Evolutionary conservation across 768 basidiomycete genomes (phyloP).

Genomic region (Suillus discolor): DNA sequence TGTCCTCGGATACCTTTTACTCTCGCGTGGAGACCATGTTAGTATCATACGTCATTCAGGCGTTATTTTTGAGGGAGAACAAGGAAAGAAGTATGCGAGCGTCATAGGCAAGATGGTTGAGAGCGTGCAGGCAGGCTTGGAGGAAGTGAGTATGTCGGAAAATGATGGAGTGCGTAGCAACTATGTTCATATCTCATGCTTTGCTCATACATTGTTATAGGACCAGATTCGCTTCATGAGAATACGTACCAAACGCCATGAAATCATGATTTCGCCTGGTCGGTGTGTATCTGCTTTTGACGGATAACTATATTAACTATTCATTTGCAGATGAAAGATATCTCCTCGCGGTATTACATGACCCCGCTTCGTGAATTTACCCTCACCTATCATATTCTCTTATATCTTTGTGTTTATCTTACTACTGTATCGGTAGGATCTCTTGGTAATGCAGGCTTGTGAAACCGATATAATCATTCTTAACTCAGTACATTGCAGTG

Average conservation of each 20-base stretch:
- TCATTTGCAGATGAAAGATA: conserved; percentile 66
- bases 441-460: neutral
- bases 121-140: conserved; percentile 75
- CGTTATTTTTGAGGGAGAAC: conserved; percentile 84
- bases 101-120: conserved; percentile 78
- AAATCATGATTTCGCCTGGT: conserved; percentile 95
- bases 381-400: neutral
- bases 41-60: conserved; percentile 86
- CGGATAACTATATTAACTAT: neutral
- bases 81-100: conserved; percentile 73
- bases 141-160: conserved; percentile 70
- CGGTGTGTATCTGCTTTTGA: conserved; percentile 25
- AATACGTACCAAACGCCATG: conserved; percentile 89
- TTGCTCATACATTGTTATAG: conserved; percentile 38
- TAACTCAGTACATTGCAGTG: neutral
- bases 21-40: conserved; percentile 70
- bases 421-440: conserved; percentile 1
- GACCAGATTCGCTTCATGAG: conserved; percentile 88
- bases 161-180: conserved; percentile 54
- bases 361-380: conserved; percentile 52
- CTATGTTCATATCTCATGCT: neutral
- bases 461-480: neutral
- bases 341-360: conserved; percentile 82
- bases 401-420: conserved; percentile 2
- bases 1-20: conserved; percentile 84